phyloP scores from a whole-genome alignment of 176 grass and related monocot species.

The Phragmites australis region DNA sequence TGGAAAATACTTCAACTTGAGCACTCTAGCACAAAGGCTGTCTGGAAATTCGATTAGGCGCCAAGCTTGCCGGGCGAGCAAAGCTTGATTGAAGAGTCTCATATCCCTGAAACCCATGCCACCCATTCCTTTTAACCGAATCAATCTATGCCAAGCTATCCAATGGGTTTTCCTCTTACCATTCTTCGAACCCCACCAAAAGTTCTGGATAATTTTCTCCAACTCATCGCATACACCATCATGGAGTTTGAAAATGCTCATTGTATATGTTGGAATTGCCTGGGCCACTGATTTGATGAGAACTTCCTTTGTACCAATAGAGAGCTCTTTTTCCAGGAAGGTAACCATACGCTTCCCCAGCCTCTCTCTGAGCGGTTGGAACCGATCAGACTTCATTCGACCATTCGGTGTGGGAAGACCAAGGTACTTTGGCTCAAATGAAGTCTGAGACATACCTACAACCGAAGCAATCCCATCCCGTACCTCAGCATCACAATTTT shows the following conservation, averaged over 20 bases:
- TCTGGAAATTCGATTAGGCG: background rate
- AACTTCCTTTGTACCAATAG: background rate
- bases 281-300: background rate
- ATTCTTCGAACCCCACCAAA: background rate
- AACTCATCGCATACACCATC: background rate
- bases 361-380: too few relatives aligned
- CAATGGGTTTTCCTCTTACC: background rate
- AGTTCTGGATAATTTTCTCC: background rate
- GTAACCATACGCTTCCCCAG: too few relatives aligned
- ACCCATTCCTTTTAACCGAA: background rate
- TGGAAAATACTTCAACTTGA: background rate
- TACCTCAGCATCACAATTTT: too few relatives aligned
- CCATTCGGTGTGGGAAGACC: background rate
- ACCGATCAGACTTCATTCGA: background rate
- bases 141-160: background rate
- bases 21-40: background rate
- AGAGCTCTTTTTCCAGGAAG: too few relatives aligned
- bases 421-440: background rate
- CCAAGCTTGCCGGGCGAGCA: background rate
- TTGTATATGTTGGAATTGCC: background rate
- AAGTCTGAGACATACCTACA: too few relatives aligned
- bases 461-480: background rate
- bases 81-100: background rate
- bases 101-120: background rate
- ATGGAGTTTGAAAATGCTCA: background rate